Evolutionary conservation across 805 yeast genomes (phyloP), one percentile per base, ranked within the genome.

Genomic region (Ogataea pilisensis): DNA sequence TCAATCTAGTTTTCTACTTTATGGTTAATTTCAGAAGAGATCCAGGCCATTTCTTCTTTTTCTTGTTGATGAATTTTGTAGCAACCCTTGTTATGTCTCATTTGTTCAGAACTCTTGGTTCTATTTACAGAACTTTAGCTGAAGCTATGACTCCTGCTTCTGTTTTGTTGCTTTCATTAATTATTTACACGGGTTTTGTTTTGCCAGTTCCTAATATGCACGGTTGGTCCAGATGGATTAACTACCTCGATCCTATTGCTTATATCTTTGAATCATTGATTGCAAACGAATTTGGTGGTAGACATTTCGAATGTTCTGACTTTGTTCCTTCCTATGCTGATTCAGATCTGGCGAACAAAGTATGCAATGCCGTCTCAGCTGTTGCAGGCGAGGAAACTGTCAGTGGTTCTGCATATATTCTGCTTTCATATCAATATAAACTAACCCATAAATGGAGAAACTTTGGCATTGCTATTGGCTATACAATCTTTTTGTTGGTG

Each of bases 381-480:
- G 49, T 51, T 2, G 65, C 80, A 2, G 93, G 95, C 31, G 54
- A 58, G 18, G 42, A 55, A 12, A 48, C 48, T 37, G 85, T 86
- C 35, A 53, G 60, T 25, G 95, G 95, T 50, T 76, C 79, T 48
- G 61, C 58, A 27, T 86, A 82, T 54, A 48, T 86, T 41, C 46
- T 45, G 8, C 60, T 49, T 12, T 58, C 80, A 13, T 86, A 60
- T 61, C 56, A 61, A 32, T 87, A 81, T 66, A 58, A 54, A 34
- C 70, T 68, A 51, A 44, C 61, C 19, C 85, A 86, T 61, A 74
- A 75, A 39, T 87, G 95, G 95, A 78, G 95, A 66, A 83, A 87
- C 57, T 74, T 81, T 47, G 95, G 90, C 58, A 81, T 85, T 48
- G 60, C 69, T 30, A 37, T 80, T 44, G 87, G 70, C 1, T 85